Percentiles rank a stretch among this genome's conserved stretches.
Conservation (phyloP, 2,329 filamentous ascomycete species). For the Colletotrichum coccodes region DNA sequence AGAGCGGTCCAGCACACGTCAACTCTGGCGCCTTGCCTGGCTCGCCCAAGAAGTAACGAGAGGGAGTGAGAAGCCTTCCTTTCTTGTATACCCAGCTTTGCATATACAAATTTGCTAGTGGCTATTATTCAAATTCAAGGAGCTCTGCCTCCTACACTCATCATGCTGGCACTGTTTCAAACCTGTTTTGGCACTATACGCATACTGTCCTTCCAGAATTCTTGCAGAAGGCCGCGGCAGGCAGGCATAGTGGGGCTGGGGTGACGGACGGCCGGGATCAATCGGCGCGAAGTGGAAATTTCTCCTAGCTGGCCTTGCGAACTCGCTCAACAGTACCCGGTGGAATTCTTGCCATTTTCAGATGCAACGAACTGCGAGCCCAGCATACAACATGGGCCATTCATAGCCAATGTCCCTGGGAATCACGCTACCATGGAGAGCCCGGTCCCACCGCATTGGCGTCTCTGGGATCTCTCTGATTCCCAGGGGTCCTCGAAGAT, state of each 20-base stretch:
- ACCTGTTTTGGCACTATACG: neutral
- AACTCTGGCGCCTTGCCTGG: slow-evolving; percentile 34
- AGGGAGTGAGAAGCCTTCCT: neutral
- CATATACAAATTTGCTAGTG: slow-evolving; percentile 6
- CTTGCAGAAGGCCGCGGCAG: neutral
- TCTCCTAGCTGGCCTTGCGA: slow-evolving; percentile 5
- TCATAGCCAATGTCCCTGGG: slow-evolving; percentile 59
- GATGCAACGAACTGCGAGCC: slow-evolving; percentile 21
- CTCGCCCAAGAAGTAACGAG: slow-evolving; percentile 13
- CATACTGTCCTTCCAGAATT: neutral
- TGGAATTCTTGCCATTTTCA: neutral
- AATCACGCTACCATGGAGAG: slow-evolving; percentile 55
- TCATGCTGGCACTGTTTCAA: neutral
- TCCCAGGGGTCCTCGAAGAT: slow-evolving; percentile 29
- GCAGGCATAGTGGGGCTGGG: neutral
- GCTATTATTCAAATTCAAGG: neutral
- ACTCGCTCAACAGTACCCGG: neutral
- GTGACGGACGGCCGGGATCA: slow-evolving; percentile 8
- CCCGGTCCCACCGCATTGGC: slow-evolving; percentile 46
- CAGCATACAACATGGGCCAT: slow-evolving; percentile 44
- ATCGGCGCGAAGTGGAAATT: slow-evolving; percentile 33
- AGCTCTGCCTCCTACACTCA: neutral
- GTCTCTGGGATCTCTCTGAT: slow-evolving; percentile 34
- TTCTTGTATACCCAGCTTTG: slow-evolving; percentile 34
- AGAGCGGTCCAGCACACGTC: slow-evolving; percentile 58